Base-by-base conservation (phyloP, 768 basidiomycete genomes). In the Amanita polypyramis region DNA sequence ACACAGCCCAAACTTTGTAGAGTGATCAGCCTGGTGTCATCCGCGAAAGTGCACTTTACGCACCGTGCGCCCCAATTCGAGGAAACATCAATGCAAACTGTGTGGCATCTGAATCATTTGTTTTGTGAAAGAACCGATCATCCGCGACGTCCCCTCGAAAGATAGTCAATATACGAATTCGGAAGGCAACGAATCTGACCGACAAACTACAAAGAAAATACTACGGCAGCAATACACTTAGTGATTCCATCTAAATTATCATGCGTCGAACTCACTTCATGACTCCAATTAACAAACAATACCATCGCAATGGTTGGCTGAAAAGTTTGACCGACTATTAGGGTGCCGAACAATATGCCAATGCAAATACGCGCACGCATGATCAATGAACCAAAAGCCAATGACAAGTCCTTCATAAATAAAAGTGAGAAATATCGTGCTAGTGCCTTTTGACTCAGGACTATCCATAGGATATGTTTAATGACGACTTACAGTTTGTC, bases 371-470 rank as follows among this genome's bases (percentile, higher is more conserved):
- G 55, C 82, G 55, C 62, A 85, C 90, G 74, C 92, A 62, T 97
- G 94, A 59, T 84, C 90, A 37, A 93, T 80, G 61, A 95, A 96
- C 93, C 94, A 96, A 55, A 97, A 88, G 0, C 89, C 93, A 49
- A 97, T 76, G 40, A 97, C 70, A 19, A 96, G 66, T 7, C 77
- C 91, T 63, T 96, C 92, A 56, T 90, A 94, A 8, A 80, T 61
- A 19, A 88, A 56, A 19, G 89, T 93, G 35, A 95, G 74, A 8
- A 85, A 51, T 55, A 94, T 92, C 20, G 93, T 95, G 51, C 93
- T 96, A 62, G 8, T 43, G 38, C 25, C 19, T 27, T 25, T 30
- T 35, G n/a, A 30, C 23, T 35, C n/a, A 27, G 25, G 29, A 19
- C 5, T 33, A 25, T 25, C n/a, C 46, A 49, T 21, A 5, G n/a